phyloP scores from a whole-genome alignment of 805 yeast species.

The Candida sphagnicola region DNA sequence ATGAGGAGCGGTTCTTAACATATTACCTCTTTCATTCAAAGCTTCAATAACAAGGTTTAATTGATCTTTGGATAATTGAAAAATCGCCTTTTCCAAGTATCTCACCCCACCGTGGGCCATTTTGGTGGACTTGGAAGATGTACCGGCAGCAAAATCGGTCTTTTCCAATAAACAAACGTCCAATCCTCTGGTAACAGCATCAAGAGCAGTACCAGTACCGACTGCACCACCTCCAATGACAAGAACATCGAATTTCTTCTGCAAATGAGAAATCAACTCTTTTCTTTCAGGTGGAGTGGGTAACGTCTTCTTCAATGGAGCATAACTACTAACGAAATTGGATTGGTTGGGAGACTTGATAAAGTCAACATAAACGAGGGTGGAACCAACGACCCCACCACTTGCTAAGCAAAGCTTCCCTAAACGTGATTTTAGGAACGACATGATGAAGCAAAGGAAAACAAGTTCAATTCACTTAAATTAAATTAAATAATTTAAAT shows the following conservation, averaged over 20 bases:
- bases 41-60: slow-evolving; percentile 29
- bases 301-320: slow-evolving; percentile 42
- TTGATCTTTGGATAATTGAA: slow-evolving; percentile 88
- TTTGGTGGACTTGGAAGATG: slow-evolving; percentile 90
- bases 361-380: slow-evolving; percentile 39
- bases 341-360: slow-evolving; percentile 29
- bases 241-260: slow-evolving; percentile 68
- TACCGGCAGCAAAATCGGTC: slow-evolving; percentile 87
- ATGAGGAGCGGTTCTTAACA: slow-evolving; percentile 90
- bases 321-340: slow-evolving; percentile 23
- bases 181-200: slow-evolving; percentile 86
- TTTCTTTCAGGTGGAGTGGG: slow-evolving; percentile 55
- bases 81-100: slow-evolving; percentile 90
- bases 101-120: slow-evolving; percentile 98
- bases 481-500: too few relatives aligned
- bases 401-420: slow-evolving; percentile 29
- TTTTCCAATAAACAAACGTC: slow-evolving; percentile 85
- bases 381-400: slow-evolving; percentile 31
- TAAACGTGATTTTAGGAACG: slow-evolving; percentile 20
- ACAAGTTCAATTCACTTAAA: too few relatives aligned
- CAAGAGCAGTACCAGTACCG: slow-evolving; percentile 90
- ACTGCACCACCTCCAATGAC: slow-evolving; percentile 96
- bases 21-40: slow-evolving; percentile 49
- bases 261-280: slow-evolving; percentile 47
- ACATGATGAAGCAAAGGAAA: slow-evolving; percentile 9